Conservation (phyloP, 2,329 filamentous ascomycete genomes). For the Colletotrichum caudatum region DNA sequence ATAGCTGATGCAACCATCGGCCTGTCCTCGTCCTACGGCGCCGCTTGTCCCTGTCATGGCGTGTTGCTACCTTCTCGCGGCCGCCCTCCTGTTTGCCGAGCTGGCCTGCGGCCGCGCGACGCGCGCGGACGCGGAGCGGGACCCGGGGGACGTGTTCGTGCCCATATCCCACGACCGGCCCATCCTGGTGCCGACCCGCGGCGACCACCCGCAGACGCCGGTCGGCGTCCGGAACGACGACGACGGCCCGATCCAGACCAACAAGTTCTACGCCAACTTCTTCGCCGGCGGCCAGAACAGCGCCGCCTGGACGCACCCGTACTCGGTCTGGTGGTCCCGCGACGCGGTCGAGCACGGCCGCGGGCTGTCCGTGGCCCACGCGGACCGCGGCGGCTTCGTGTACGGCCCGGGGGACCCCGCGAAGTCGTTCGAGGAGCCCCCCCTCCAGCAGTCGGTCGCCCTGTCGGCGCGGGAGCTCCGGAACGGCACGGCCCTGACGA, state of each 20-base stretch:
- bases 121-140: not conserved
- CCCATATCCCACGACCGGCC: constrained; percentile 24
- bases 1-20: no score
- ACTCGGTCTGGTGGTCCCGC: constrained; percentile 71
- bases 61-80: not conserved
- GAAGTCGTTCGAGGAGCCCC: constrained; percentile 51
- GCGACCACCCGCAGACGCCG: constrained; percentile 32
- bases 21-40: no score
- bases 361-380: constrained; percentile 77
- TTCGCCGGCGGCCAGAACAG: constrained; percentile 75
- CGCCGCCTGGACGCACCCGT: constrained; percentile 76
- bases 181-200: constrained; percentile 17
- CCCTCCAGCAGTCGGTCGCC: constrained; percentile 74
- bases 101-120: not conserved
- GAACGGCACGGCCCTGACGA: constrained; percentile 62
- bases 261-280: constrained; percentile 79
- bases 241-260: constrained; percentile 67
- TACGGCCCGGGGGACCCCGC: constrained; percentile 75
- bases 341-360: constrained; percentile 58
- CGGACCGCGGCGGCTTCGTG: constrained; percentile 70
- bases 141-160: constrained; percentile 15
- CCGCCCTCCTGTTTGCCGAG: not conserved
- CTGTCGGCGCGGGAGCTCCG: constrained; percentile 78
- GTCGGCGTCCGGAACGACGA: constrained; percentile 12
- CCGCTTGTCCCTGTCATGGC: not conserved